Conservation (phyloP, 192 early-diverging fungal species). For the Coemansia guatemalensis region DNA sequence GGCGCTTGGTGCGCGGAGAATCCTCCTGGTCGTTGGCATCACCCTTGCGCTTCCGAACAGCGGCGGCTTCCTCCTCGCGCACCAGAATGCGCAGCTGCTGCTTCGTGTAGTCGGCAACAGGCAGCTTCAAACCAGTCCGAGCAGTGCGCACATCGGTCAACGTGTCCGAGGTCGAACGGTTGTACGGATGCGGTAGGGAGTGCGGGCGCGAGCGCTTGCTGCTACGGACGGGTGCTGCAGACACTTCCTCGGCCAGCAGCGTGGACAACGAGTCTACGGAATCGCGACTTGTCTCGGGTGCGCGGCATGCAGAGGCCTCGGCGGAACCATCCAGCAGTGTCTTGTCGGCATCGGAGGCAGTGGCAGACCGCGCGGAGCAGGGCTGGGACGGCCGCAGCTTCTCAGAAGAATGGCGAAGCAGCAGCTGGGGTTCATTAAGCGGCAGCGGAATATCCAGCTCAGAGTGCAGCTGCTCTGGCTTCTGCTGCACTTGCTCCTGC, state of each 20-base stretch:
- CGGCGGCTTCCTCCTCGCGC: background rate
- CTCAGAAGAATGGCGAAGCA: background rate
- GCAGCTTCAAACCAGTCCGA: background rate
- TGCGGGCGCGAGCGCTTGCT: background rate
- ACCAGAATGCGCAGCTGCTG: slow-evolving; percentile 6
- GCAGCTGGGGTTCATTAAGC: background rate
- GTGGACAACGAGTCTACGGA: slow-evolving; percentile 21
- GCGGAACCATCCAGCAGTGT: too few relatives aligned
- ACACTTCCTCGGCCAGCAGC: slow-evolving; percentile 10
- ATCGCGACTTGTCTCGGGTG: background rate
- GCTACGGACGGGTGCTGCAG: background rate
- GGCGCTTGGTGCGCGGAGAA: slow-evolving; percentile 42
- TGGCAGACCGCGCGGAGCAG: background rate
- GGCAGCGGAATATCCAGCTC: too few relatives aligned
- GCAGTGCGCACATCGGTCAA: slow-evolving; percentile 3
- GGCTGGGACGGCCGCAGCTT: slow-evolving; percentile 1
- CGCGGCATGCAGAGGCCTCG: too few relatives aligned
- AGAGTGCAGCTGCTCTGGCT: too few relatives aligned
- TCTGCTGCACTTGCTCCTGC: too few relatives aligned
- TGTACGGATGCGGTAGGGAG: slow-evolving; percentile 2
- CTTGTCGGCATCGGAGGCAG: too few relatives aligned
- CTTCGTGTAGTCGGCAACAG: background rate
- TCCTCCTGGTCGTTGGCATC: slow-evolving; percentile 32
- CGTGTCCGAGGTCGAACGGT: slow-evolving; percentile 22
- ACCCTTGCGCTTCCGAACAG: slow-evolving; percentile 30